Evolutionary conservation across 768 basidiomycete species (phyloP), one percentile per base, ranked within the genome.

Genomic region (Tulasnella sp.): DNA sequence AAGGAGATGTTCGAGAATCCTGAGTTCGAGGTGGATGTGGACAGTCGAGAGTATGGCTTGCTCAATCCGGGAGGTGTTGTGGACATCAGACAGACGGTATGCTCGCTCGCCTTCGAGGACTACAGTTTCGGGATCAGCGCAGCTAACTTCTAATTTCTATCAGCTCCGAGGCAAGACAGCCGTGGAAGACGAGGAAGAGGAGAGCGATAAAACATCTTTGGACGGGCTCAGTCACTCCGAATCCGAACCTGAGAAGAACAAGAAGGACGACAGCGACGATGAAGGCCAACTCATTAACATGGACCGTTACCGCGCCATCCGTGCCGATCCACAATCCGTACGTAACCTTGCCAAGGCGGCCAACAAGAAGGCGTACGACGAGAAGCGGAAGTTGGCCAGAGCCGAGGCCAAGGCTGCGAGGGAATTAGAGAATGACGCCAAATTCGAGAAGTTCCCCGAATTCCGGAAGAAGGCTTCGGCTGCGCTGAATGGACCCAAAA

Each of bases 11-110:
- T 96, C 71, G 83, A 89, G 73, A 84, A 96, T 68, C 85, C 90
- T 3, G 88, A 88, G 58, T 99, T 90, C 70, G 79, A 86, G 67
- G 88, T 99, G 64, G 95, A 98, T 71, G 88, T 93, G 74, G 79
- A 73, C 43, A 88, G 77, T 65, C 77, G 88, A 66, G 96, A 98
- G 74, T 98, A 78, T 70, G 87, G 85, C n/a, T 72, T 98, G 64
- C 81, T 97, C 69, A 93, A 98, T 70, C 95, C 95, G 13, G 94
- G 92, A 19, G 73, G 85, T 9, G 82, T 74, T 80, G 29, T 78
- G 79, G 68, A 52, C 80, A 75, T 69, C 72, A 74, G 67, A 68
- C 61, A 24, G 54, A 15, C 29, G 55, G 27, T 21, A 55, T 54
- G 29, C 17, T 50, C 3, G 24, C 9, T 50, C 17, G 11, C 4